A percentile compares a stretch with the other conserved stretches of the same genome.
These are phyloP conservation scores for Candida rishiriensis DNA, from an alignment of 805 yeast genomes.

Conservation along the genomic window DNA sequence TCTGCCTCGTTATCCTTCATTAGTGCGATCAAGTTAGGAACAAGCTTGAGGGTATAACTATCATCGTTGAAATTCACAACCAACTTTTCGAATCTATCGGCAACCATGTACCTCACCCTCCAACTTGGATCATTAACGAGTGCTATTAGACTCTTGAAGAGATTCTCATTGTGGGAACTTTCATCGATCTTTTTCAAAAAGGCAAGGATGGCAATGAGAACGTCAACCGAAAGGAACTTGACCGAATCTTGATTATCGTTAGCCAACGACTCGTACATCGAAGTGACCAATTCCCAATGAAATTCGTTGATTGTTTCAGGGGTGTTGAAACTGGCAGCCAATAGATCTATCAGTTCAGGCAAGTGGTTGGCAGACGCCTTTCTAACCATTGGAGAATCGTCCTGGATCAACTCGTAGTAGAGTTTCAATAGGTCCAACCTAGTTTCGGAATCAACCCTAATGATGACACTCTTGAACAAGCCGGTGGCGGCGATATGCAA, in stretches of 20 bases:
- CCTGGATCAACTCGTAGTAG: slow-evolving; percentile 69
- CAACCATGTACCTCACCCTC: slow-evolving; percentile 98
- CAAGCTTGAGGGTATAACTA: slow-evolving; percentile 53
- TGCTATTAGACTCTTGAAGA: slow-evolving; percentile 60
- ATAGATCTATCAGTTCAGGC: slow-evolving; percentile 65
- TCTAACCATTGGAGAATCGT: slow-evolving; percentile 97
- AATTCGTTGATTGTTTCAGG: slow-evolving; percentile 47
- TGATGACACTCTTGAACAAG: slow-evolving; percentile 65
- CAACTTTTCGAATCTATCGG: slow-evolving; percentile 81
- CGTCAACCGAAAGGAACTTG: slow-evolving; percentile 83
- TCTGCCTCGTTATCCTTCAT: slow-evolving; percentile 95
- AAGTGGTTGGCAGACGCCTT: slow-evolving; percentile 87
- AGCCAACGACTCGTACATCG: slow-evolving; percentile 74
- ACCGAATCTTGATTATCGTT: slow-evolving; percentile 94
- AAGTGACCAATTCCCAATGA: slow-evolving; percentile 74
- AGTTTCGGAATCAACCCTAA: slow-evolving; percentile 48
- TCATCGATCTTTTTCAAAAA: slow-evolving; percentile 60
- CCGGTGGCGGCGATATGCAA: slow-evolving; percentile 90
- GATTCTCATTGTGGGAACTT: slow-evolving; percentile 53
- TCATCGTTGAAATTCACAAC: slow-evolving; percentile 59
- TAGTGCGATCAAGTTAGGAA: slow-evolving; percentile 67
- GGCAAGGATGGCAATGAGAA: slow-evolving; percentile 73
- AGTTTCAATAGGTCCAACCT: slow-evolving; percentile 61
- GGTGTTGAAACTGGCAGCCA: slow-evolving; percentile 29
- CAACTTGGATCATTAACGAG: slow-evolving; percentile 87